A percentile compares a stretch with the other conserved stretches of the same genome.
phyloP scores from a whole-genome alignment of 2,329 filamentous ascomycete genomes.

The Myriosclerotinia duriaeana region DNA sequence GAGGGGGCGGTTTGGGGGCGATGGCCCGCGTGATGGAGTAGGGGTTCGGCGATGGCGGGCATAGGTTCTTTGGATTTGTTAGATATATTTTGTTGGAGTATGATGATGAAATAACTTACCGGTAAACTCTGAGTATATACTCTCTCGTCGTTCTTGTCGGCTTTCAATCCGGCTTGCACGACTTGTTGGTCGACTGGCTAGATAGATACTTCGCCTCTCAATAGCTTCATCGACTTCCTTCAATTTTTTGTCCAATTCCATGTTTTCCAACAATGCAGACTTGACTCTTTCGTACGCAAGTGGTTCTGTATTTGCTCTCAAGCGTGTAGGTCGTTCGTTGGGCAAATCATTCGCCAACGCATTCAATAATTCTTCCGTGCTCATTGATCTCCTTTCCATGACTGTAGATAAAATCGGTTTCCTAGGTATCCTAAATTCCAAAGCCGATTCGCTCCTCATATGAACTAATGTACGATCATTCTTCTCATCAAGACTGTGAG shows the following conservation, averaged over 20 bases:
- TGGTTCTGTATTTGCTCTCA: conserved; percentile 38
- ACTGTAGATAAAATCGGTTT: conserved; percentile 39
- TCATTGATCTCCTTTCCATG: conserved; percentile 33
- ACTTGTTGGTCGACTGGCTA: conserved; percentile 39
- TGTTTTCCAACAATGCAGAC: conserved; percentile 41
- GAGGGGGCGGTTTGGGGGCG: conserved; percentile 24
- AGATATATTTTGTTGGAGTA: conserved; percentile 8
- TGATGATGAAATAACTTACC: conserved; percentile 26
- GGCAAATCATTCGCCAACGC: conserved; percentile 34
- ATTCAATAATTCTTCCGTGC: conserved; percentile 33
- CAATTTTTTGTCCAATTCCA: conserved; percentile 59
- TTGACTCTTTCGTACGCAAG: conserved; percentile 39
- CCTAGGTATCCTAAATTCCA: conserved; percentile 37
- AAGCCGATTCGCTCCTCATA: conserved; percentile 36
- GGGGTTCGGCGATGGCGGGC: conserved; percentile 45
- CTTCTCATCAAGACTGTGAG: conserved; percentile 27
- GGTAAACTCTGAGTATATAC: conserved; percentile 35
- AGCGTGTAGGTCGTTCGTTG: conserved; percentile 32
- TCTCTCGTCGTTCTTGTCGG: conserved; percentile 28
- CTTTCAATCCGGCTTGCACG: conserved; percentile 33
- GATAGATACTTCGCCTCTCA: conserved; percentile 54
- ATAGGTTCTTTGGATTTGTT: conserved; percentile 49
- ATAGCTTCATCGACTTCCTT: conserved; percentile 60
- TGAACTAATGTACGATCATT: conserved; percentile 28
- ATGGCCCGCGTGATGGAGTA: conserved; percentile 45